These are phyloP conservation scores for Trametes villosa DNA, from an alignment of 768 basidiomycete genomes.

Conservation along the genomic window DNA sequence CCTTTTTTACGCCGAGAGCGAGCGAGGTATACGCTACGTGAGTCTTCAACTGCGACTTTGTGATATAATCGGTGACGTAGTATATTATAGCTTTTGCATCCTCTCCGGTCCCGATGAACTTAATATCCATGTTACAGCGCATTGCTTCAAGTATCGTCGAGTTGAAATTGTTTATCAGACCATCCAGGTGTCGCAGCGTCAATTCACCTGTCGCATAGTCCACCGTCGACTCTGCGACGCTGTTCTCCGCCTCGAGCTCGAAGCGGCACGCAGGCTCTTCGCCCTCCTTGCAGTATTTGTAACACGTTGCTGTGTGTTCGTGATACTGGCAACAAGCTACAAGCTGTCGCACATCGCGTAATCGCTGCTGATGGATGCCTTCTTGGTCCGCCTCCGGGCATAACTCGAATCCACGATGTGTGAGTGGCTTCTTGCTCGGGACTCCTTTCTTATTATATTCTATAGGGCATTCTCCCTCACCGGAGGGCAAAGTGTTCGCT, in stretches of 20 bases:
- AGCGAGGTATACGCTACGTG: constrained; percentile 47
- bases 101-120: constrained; percentile 46
- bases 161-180: constrained; percentile 50
- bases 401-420: background rate
- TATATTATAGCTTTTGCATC: constrained; percentile 47
- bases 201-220: constrained; percentile 35
- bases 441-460: background rate
- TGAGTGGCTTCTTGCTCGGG: background rate
- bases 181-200: constrained; percentile 39
- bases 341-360: background rate
- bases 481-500: background rate
- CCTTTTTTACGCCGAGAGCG: constrained; percentile 22
- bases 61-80: constrained; percentile 57
- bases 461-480: background rate
- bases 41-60: constrained; percentile 46
- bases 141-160: constrained; percentile 40
- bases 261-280: constrained; percentile 37
- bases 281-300: constrained; percentile 39
- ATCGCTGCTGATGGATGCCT: background rate
- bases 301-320: constrained; percentile 41
- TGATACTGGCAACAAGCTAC: constrained; percentile 38
- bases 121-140: constrained; percentile 52
- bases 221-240: background rate
- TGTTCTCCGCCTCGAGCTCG: background rate
- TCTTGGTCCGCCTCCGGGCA: background rate